Evolutionary conservation across 768 basidiomycete species (phyloP).

Genomic region (Pulveroboletus frians): DNA sequence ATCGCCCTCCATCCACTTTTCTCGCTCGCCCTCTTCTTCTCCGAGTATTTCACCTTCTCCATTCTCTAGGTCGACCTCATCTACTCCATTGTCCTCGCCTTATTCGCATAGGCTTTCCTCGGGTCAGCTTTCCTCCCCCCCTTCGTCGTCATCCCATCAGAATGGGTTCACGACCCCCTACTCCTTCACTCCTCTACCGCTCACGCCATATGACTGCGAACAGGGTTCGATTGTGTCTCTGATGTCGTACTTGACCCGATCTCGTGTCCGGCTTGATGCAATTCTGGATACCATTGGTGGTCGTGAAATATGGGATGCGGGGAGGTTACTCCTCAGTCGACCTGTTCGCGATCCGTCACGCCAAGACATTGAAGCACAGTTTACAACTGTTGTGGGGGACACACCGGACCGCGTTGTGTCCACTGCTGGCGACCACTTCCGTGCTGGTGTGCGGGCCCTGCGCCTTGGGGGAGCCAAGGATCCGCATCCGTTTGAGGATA

Average conservation of each 20-base stretch:
- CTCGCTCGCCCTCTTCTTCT: slow-evolving; percentile 27
- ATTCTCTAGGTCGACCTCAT: slow-evolving; percentile 28
- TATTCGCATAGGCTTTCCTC: slow-evolving; percentile 24
- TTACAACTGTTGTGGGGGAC: slow-evolving; percentile 80
- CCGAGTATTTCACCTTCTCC: slow-evolving; percentile 31
- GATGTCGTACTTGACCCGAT: slow-evolving; percentile 23
- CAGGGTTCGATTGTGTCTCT: slow-evolving; percentile 22
- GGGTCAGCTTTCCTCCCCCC: slow-evolving; percentile 19
- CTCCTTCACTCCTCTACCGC: slow-evolving; percentile 28
- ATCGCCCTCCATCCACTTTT: slow-evolving; percentile 23
- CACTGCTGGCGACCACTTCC: slow-evolving; percentile 66
- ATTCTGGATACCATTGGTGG: slow-evolving; percentile 84
- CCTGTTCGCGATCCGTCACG: slow-evolving; percentile 26
- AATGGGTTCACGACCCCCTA: slow-evolving; percentile 26
- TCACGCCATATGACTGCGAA: slow-evolving; percentile 26
- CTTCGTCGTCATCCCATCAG: slow-evolving; percentile 25
- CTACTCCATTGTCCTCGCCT: slow-evolving; percentile 31
- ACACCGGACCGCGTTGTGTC: slow-evolving; percentile 59
- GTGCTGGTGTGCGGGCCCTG: slow-evolving; percentile 64
- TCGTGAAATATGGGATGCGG: slow-evolving; percentile 70
- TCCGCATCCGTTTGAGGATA: slow-evolving; percentile 23
- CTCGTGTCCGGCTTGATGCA: slow-evolving; percentile 56
- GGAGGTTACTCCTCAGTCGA: slow-evolving; percentile 52
- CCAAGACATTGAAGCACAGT: slow-evolving; percentile 42
- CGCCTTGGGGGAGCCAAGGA: slow-evolving; percentile 29